These are phyloP conservation scores for Ophiostoma ulmi DNA, from an alignment of 2,329 filamentous ascomycete genomes.

Conservation along the genomic window DNA sequence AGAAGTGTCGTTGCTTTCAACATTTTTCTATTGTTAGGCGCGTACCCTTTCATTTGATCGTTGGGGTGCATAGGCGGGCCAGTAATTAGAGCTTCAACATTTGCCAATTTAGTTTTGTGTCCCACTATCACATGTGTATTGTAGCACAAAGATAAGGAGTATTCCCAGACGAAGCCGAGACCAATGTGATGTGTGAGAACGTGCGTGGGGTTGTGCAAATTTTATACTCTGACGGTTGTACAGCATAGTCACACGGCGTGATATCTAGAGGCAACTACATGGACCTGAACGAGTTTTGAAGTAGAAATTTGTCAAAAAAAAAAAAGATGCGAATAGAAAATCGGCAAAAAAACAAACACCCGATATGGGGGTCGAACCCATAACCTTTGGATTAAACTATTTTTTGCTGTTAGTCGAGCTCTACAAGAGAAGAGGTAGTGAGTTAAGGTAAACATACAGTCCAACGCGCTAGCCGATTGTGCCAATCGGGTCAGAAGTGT, in stretches of 20 bases:
- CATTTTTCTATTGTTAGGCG: constrained; percentile 18
- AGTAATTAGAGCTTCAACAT: background rate
- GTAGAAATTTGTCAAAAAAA: background rate
- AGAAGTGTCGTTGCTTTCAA: constrained; percentile 3
- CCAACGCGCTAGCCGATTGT: constrained; percentile 16
- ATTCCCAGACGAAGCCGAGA: background rate
- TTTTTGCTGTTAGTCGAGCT: background rate
- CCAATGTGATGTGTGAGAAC: constrained; percentile 3
- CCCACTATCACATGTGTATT: background rate
- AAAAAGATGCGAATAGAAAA: background rate
- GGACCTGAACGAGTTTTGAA: background rate
- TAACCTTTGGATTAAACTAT: background rate
- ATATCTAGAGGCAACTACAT: background rate
- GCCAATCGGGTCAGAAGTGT: constrained; percentile 13
- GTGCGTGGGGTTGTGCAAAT: background rate
- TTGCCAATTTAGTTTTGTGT: background rate
- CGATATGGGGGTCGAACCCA: constrained; percentile 5
- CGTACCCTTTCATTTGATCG: constrained; percentile 19
- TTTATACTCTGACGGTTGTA: background rate
- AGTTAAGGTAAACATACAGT: constrained; percentile 2
- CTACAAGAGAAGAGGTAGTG: background rate
- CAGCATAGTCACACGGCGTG: background rate
- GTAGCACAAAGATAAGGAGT: background rate
- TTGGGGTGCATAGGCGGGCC: background rate
- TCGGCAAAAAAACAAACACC: background rate